phyloP scores from a whole-genome alignment of 306 rosid genomes.

The Calophaca sinica region DNA sequence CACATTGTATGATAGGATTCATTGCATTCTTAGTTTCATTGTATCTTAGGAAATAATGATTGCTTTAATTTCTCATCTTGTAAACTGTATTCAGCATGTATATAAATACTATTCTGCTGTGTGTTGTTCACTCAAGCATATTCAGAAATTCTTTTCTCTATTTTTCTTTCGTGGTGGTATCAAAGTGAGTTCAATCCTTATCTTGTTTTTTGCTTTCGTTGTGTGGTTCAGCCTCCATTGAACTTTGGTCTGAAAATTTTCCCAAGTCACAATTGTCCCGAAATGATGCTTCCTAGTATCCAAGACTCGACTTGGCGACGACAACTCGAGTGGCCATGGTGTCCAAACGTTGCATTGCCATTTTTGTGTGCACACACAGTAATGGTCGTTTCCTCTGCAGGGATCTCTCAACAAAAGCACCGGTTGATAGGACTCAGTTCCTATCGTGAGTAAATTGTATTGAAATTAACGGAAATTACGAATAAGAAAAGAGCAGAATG shows the following conservation, averaged over 20 bases:
- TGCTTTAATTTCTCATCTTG: too few relatives aligned
- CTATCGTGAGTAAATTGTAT: too few relatives aligned
- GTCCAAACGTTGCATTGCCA: background rate
- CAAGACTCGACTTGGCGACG: background rate
- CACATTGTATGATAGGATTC: too few relatives aligned
- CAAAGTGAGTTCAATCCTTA: too few relatives aligned
- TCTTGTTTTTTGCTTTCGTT: too few relatives aligned
- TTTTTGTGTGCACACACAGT: background rate
- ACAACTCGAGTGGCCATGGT: background rate
- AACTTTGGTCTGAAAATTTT: background rate
- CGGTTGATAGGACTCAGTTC: background rate
- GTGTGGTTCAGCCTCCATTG: background rate
- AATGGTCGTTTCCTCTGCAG: background rate
- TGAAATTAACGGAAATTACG: background rate
- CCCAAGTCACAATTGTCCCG: background rate
- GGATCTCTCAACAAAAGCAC: background rate
- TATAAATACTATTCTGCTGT: background rate
- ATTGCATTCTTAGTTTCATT: too few relatives aligned
- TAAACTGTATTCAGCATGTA: too few relatives aligned
- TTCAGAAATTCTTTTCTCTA: background rate
- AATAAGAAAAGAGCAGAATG: background rate
- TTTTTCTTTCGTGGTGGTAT: background rate
- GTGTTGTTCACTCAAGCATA: background rate
- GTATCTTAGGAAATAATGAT: too few relatives aligned
- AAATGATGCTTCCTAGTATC: background rate